Base-by-base conservation (phyloP, 805 yeast genomes). In the Scheffersomyces coipomensis region DNA sequence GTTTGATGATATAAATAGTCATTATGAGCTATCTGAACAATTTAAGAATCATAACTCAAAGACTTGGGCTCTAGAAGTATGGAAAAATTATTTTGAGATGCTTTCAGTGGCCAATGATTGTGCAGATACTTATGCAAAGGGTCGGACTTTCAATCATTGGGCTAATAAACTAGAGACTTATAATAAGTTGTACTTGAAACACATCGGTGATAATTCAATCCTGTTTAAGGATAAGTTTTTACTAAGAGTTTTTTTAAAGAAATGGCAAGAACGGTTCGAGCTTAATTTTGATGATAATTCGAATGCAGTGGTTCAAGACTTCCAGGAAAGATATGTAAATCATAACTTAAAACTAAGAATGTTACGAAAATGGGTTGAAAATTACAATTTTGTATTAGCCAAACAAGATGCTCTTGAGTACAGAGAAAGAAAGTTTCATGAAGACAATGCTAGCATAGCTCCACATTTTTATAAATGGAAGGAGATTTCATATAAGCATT, bases 201-300 rank as follows among this genome's bases (percentile, higher is more conserved):
- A n/a, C n/a, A n/a, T n/a, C n/a, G n/a, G n/a, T n/a, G n/a, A n/a
- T n/a, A n/a, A n/a, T n/a, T n/a, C n/a, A n/a, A n/a, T n/a, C n/a
- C n/a, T n/a, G n/a, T n/a, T n/a, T n/a, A n/a, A n/a, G n/a, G n/a
- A n/a, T n/a, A n/a, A n/a, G 19, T 24, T 42, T 12, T 21, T 35
- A 3, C 18, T 46, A 8, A 32, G 27, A n/a, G 29, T 38, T 3
- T 29, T 34, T 3, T 31, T 56, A 3, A 22, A 31, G 8, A 33
- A 19, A 16, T 67, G 73, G 73, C 53, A 53, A 33, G 27, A 38
- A 0, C 37, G 37, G 2, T 56, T 54, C 38, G 46, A 48, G 4
- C 24, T 31, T 9, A 42, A 40, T 19, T 64, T 55, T 42, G 64
- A 63, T 27, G 32, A 23, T 5, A 31, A 42, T 7, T 46, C 58